These are phyloP conservation scores for Irpex lacteus DNA, from an alignment of 1,284 basidiomycete genomes.

Conservation along the genomic window DNA sequence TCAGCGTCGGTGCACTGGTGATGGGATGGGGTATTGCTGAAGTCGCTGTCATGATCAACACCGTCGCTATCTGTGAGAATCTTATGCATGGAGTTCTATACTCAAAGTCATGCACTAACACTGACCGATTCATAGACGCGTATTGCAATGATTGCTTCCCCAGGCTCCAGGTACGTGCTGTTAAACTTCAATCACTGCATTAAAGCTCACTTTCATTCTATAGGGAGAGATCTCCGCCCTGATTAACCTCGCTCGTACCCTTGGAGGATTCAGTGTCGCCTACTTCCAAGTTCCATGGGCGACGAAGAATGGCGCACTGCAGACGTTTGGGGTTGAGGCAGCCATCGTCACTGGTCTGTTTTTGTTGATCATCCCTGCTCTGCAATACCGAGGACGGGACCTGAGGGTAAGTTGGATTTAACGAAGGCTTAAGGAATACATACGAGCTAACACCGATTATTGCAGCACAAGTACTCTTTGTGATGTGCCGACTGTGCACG, in stretches of 20 bases:
- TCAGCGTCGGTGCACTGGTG: conserved; percentile 52
- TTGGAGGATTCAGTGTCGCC: conserved; percentile 62
- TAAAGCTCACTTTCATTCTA: not conserved
- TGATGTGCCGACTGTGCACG: not conserved
- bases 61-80: conserved; percentile 56
- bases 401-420: conserved; percentile 36
- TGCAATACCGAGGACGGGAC: conserved; percentile 44
- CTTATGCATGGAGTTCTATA: not conserved
- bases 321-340: conserved; percentile 47
- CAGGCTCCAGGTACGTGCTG: conserved; percentile 38
- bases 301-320: conserved; percentile 48
- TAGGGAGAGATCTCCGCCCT: conserved; percentile 42
- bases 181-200: not conserved
- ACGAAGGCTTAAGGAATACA: no score
- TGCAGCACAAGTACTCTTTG: conserved; percentile 8
- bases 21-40: conserved; percentile 70
- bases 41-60: conserved; percentile 61
- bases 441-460: not conserved
- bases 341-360: conserved; percentile 47
- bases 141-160: conserved; percentile 49
- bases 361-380: conserved; percentile 45
- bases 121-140: conserved; percentile 38
- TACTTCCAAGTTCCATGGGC: conserved; percentile 67
- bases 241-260: conserved; percentile 54
- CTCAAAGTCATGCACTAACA: conserved; percentile 6